Percentiles rank a stretch among this genome's conserved stretches.
Conservation (phyloP, 257 asterid species). For the Solanum appendiculatum region DNA sequence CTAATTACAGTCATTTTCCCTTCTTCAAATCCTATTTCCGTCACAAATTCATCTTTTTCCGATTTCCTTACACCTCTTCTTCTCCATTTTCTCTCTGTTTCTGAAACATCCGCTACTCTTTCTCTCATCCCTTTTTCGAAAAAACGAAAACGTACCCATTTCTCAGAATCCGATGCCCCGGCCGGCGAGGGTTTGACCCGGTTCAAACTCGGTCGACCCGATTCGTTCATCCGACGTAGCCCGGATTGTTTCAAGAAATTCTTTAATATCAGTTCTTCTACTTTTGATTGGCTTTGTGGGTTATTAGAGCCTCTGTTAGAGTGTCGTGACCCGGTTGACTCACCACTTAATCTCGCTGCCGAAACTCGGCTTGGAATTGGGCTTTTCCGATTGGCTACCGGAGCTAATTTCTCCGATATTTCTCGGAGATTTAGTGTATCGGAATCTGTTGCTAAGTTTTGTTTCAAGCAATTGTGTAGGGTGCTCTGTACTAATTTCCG, state of each 20-base stretch:
- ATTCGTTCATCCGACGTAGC: slow-evolving; percentile 18
- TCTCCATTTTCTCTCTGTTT: slow-evolving; percentile 38
- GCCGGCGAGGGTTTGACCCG: not conserved
- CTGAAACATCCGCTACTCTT: slow-evolving; percentile 36
- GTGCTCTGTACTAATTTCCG: slow-evolving; percentile 84
- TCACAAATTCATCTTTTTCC: not conserved
- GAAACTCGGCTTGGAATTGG: slow-evolving; percentile 78
- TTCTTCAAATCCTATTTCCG: slow-evolving; percentile 20
- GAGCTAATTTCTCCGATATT: slow-evolving; percentile 51
- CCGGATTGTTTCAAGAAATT: slow-evolving; percentile 49
- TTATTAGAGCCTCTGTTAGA: slow-evolving; percentile 80
- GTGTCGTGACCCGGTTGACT: slow-evolving; percentile 73
- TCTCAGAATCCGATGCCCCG: slow-evolving; percentile 2
- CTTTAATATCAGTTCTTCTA: slow-evolving; percentile 52
- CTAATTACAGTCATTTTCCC: slow-evolving; percentile 32
- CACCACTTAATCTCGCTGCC: slow-evolving; percentile 48
- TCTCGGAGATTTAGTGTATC: slow-evolving; percentile 43
- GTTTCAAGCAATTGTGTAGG: slow-evolving; percentile 79
- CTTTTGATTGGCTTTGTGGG: slow-evolving; percentile 85
- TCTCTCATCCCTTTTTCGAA: slow-evolving; percentile 25
- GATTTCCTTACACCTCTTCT: slow-evolving; percentile 26
- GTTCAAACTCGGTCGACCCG: slow-evolving; percentile 6
- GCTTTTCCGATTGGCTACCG: slow-evolving; percentile 63
- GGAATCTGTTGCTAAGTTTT: slow-evolving; percentile 37
- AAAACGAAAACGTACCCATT: slow-evolving; percentile 54